These are phyloP conservation scores for Cutaneotrichosporon sp. DNA, from an alignment of 1,284 basidiomycete species.

Conservation along the genomic window DNA sequence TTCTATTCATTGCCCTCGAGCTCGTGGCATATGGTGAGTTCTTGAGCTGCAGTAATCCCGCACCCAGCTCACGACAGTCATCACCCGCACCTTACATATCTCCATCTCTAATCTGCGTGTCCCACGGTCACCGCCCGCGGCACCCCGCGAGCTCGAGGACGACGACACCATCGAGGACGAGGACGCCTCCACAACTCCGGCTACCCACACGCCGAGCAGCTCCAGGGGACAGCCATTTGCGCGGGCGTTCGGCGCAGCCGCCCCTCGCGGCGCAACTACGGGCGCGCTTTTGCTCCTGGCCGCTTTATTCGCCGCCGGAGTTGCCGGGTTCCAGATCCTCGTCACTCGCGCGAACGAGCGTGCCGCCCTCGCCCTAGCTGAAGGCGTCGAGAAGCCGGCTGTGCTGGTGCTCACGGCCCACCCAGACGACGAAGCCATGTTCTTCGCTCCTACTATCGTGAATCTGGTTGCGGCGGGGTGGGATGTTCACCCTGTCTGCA, in stretches of 20 bases:
- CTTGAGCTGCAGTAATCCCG: background rate
- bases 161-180: background rate
- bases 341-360: slow-evolving; percentile 9
- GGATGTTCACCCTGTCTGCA: slow-evolving; percentile 53
- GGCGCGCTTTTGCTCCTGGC: slow-evolving; percentile 8
- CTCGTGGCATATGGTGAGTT: slow-evolving; percentile 39
- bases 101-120: slow-evolving; percentile 40
- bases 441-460: slow-evolving; percentile 60
- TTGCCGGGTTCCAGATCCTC: slow-evolving; percentile 14
- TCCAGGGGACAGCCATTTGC: background rate
- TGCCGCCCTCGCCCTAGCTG: slow-evolving; percentile 5
- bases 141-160: slow-evolving; percentile 11
- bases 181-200: background rate
- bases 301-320: slow-evolving; percentile 6
- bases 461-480: slow-evolving; percentile 40
- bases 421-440: slow-evolving; percentile 70
- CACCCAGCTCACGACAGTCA: slow-evolving; percentile 26
- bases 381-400: slow-evolving; percentile 3
- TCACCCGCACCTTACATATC: slow-evolving; percentile 41
- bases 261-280: background rate
- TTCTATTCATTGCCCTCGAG: slow-evolving; percentile 37
- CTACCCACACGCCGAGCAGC: background rate
- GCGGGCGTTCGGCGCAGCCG: slow-evolving; percentile 2
- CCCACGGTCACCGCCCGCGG: slow-evolving; percentile 33
- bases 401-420: slow-evolving; percentile 56